Evolutionary conservation across 495 filamentous ascomycete genomes (phyloP).

Genomic region (Podospora tetraspora): DNA sequence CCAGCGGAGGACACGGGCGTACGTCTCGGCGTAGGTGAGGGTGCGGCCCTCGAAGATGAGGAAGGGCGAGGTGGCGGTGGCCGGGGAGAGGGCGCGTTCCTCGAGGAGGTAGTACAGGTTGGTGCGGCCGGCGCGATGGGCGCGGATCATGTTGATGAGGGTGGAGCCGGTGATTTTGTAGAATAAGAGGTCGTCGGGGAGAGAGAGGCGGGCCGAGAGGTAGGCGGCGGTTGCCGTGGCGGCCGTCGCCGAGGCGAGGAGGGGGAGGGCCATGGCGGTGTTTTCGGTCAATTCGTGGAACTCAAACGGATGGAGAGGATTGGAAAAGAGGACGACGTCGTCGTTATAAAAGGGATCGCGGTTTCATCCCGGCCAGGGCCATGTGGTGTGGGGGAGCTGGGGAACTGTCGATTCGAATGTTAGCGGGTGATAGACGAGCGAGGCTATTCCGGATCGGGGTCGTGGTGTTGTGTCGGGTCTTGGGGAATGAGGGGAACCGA

Average conservation of each 20-base stretch:
- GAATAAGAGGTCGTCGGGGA: slow-evolving; percentile 60
- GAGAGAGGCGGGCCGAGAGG: slow-evolving; percentile 65
- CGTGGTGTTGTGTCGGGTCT: neutral
- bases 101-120: slow-evolving; percentile 83
- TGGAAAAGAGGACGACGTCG: too few relatives aligned
- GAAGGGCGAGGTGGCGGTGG: slow-evolving; percentile 52
- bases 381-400: neutral
- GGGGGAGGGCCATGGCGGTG: slow-evolving; percentile 11
- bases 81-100: slow-evolving; percentile 50
- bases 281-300: neutral
- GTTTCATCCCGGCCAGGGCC: neutral
- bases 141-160: slow-evolving; percentile 35
- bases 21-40: slow-evolving; percentile 73
- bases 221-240: slow-evolving; percentile 67
- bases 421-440: neutral
- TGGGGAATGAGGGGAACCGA: neutral
- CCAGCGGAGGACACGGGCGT: slow-evolving; percentile 67
- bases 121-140: slow-evolving; percentile 51
- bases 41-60: slow-evolving; percentile 68
- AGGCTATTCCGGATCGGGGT: neutral
- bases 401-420: neutral
- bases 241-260: slow-evolving; percentile 53
- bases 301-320: neutral
- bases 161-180: slow-evolving; percentile 45
- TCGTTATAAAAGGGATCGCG: neutral